Percentiles rank a stretch among this genome's conserved stretches.
Evolutionary conservation across 1,284 basidiomycete species (phyloP).

Genomic region (Ustilago nuda): DNA sequence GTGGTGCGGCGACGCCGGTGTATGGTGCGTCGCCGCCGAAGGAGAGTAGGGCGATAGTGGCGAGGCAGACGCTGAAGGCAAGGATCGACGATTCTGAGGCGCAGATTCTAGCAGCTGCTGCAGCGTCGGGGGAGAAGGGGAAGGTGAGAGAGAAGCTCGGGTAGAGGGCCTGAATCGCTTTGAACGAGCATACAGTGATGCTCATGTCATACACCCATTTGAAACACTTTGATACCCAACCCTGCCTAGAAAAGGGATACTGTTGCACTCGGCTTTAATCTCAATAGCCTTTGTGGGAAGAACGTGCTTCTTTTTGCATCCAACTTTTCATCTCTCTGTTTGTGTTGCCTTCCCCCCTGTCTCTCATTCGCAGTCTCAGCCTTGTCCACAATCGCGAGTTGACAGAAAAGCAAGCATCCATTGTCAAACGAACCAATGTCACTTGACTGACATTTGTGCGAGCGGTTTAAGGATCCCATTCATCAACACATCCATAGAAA

Average conservation of each 20-base stretch:
- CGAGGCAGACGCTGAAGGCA: not conserved
- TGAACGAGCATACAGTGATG: not conserved
- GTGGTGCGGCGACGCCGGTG: not conserved
- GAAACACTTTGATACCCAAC: not conserved
- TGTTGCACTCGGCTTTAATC: not conserved
- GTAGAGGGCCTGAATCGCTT: not conserved
- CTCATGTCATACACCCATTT: not conserved
- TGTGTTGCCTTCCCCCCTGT: not conserved
- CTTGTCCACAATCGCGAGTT: not conserved
- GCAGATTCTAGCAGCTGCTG: constrained; percentile 4
- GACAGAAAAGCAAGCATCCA: not conserved
- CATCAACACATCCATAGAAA: constrained; percentile 84
- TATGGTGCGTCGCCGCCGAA: not conserved
- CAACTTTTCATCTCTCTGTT: not conserved
- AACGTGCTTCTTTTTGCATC: too few species aligned
- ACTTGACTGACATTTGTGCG: too few species aligned
- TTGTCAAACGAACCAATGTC: not conserved
- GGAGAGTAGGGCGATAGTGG: constrained; percentile 10
- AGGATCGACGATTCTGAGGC: constrained; percentile 21
- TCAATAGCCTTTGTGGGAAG: not conserved
- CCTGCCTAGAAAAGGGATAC: not conserved
- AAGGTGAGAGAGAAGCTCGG: not conserved
- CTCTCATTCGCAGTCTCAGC: not conserved
- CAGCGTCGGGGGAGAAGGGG: not conserved
- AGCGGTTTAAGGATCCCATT: constrained; percentile 72